Evolutionary conservation across 495 filamentous ascomycete species (phyloP).

Genomic region (Neurospora tetrasperma): DNA sequence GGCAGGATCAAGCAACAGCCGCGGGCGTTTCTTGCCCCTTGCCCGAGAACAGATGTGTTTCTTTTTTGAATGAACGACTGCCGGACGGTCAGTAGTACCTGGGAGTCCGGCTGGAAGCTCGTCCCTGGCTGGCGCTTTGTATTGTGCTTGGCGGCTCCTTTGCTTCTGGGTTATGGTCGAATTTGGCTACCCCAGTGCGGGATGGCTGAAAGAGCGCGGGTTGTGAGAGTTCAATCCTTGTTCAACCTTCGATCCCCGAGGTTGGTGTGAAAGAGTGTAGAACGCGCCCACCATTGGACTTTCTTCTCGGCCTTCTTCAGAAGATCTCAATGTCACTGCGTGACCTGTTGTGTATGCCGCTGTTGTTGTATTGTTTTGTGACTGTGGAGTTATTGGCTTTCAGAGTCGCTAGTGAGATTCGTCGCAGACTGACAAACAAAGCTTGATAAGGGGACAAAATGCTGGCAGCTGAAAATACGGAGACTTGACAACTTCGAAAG

Average conservation of each 20-base stretch:
- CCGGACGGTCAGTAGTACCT: not conserved
- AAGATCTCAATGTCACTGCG: not conserved
- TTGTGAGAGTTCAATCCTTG: not conserved
- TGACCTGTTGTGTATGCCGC: not conserved
- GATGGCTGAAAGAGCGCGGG: slow-evolving; percentile 21
- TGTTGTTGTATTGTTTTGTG: not conserved
- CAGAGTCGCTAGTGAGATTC: not conserved
- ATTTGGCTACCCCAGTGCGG: slow-evolving; percentile 17
- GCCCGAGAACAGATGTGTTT: not conserved
- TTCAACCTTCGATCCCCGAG: slow-evolving; percentile 7
- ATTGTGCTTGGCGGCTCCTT: slow-evolving; percentile 7
- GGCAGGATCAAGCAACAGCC: slow-evolving; percentile 1
- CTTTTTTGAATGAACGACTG: not conserved
- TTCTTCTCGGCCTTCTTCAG: not conserved
- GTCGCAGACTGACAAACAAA: not conserved
- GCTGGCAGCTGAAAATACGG: not conserved
- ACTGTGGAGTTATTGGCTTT: not conserved
- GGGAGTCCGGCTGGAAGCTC: slow-evolving; percentile 1
- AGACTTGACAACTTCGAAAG: not conserved
- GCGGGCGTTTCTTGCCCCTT: not conserved
- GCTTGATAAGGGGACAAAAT: not conserved
- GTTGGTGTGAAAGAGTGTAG: not conserved
- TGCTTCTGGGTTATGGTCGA: slow-evolving; percentile 15
- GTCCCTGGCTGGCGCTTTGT: slow-evolving; percentile 11
- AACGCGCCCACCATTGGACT: not conserved